Percentiles rank a stretch among this genome's conserved stretches.
phyloP scores from a whole-genome alignment of 306 rosid genomes.

The Malus sylvestris region DNA sequence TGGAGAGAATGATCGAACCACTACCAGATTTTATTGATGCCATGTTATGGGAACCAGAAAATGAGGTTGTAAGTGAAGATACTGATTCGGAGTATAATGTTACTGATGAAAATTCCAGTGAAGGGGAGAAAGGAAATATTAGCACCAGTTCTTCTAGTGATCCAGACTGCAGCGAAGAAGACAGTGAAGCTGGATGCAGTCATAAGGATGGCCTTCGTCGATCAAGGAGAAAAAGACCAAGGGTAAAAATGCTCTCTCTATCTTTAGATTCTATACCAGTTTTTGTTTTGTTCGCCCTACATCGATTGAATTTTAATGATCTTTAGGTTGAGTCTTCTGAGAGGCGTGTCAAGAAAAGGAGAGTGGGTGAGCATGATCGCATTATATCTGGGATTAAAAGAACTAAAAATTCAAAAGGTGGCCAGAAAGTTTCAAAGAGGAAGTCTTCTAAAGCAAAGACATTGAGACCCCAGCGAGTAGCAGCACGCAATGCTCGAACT shows the following conservation, averaged over 20 bases:
- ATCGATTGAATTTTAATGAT: conserved; percentile 17
- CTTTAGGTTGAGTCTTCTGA: conserved; percentile 61
- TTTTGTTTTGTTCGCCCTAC: conserved; percentile 12
- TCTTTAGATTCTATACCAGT: background rate
- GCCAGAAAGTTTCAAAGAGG: conserved; percentile 35
- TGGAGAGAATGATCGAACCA: conserved; percentile 71
- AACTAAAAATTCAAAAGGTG: conserved; percentile 40
- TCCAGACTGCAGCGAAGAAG: conserved; percentile 51
- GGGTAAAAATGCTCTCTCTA: conserved; percentile 26
- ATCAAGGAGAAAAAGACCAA: conserved; percentile 67
- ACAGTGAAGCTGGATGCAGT: conserved; percentile 27
- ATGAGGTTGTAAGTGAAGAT: conserved; percentile 60
- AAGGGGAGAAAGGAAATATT: conserved; percentile 53
- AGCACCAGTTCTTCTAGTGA: conserved; percentile 50
- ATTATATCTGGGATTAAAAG: conserved; percentile 38
- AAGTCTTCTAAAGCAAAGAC: conserved; percentile 52
- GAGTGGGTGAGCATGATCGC: conserved; percentile 50
- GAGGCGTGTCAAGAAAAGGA: conserved; percentile 72
- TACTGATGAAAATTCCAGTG: conserved; percentile 62
- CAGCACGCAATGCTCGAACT: conserved; percentile 73
- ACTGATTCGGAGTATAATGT: conserved; percentile 75
- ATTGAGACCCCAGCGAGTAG: conserved; percentile 58
- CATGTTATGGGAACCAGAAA: conserved; percentile 75
- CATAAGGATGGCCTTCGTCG: conserved; percentile 58
- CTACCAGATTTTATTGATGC: conserved; percentile 72